A percentile compares a stretch with the other conserved stretches of the same genome.
These are phyloP conservation scores for Medakamo hakoo DNA, from an alignment of 139 green algal species.

Conservation along the genomic window DNA sequence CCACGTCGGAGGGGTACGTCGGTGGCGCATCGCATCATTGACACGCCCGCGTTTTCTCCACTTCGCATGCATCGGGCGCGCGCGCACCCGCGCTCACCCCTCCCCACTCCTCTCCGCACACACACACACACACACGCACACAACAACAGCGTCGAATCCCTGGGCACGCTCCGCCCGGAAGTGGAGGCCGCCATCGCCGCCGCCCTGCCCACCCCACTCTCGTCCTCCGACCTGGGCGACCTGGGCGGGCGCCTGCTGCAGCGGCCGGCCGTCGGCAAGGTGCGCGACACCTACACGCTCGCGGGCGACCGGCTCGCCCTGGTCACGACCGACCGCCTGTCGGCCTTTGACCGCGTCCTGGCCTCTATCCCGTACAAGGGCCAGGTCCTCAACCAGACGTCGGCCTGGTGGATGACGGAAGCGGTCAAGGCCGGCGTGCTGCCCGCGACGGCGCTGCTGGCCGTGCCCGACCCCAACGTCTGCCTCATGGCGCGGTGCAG, in stretches of 20 bases:
- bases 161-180: slow-evolving; percentile 18
- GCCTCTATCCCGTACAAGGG: slow-evolving; percentile 87
- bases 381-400: slow-evolving; percentile 91
- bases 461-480: slow-evolving; percentile 81
- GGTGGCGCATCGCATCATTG: too few relatives aligned
- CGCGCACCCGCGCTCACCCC: too few relatives aligned
- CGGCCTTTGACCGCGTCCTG: slow-evolving; percentile 89
- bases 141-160: slow-evolving; percentile 17
- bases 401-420: slow-evolving; percentile 91
- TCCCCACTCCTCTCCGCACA: too few relatives aligned
- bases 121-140: too few relatives aligned
- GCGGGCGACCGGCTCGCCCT: slow-evolving; percentile 70
- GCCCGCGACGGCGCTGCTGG: slow-evolving; percentile 59
- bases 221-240: slow-evolving; percentile 28
- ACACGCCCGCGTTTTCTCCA: too few relatives aligned
- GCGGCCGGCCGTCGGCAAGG: slow-evolving; percentile 46
- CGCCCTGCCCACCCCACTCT: slow-evolving; percentile 32
- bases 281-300: slow-evolving; percentile 89
- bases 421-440: slow-evolving; percentile 67
- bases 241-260: background rate
- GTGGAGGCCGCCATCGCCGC: slow-evolving; percentile 39
- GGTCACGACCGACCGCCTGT: slow-evolving; percentile 91
- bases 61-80: too few relatives aligned
- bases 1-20: too few relatives aligned
- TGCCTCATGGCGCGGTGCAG: slow-evolving; percentile 80